phyloP scores from a whole-genome alignment of 192 early-diverging fungal species.

The Phlyctochytrium arcticum region DNA sequence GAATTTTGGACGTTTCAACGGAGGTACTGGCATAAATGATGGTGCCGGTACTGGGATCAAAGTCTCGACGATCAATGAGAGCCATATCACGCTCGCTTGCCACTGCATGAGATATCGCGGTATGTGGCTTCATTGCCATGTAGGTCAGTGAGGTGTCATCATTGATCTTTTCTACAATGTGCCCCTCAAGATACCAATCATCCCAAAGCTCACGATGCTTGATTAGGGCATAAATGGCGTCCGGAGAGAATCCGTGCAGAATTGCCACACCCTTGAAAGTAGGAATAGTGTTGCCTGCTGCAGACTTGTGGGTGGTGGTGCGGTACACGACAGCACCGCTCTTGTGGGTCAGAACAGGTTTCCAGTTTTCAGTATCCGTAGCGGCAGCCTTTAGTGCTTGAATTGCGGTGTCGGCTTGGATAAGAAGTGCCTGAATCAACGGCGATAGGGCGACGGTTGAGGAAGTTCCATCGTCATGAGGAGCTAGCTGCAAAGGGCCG shows the following conservation, averaged over 20 bases:
- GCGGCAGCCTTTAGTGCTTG: neutral
- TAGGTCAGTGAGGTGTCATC: conserved; percentile 22
- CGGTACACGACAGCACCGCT: conserved; percentile 25
- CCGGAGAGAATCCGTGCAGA: conserved; percentile 21
- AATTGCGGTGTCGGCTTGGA: conserved; percentile 19
- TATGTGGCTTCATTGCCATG: conserved; percentile 30
- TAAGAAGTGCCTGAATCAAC: neutral
- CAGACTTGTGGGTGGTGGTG: neutral
- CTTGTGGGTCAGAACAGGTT: conserved; percentile 23
- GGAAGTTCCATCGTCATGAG: neutral
- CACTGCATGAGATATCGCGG: conserved; percentile 19
- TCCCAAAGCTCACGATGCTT: conserved; percentile 19
- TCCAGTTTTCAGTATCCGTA: conserved; percentile 13
- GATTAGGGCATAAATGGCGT: conserved; percentile 27
- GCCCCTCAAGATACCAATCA: conserved; percentile 29
- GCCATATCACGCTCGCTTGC: conserved; percentile 25
- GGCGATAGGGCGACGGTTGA: too few species aligned
- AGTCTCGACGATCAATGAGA: conserved; percentile 16
- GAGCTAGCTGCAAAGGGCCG: neutral
- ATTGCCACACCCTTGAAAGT: conserved; percentile 24
- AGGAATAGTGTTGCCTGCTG: neutral
- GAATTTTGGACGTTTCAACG: conserved; percentile 27
- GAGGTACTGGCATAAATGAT: conserved; percentile 24
- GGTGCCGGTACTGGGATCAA: conserved; percentile 19
- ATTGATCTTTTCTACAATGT: conserved; percentile 23